A percentile compares a stretch with the other conserved stretches of the same genome.
These are phyloP conservation scores for Fusarium udum DNA, from an alignment of 2,329 filamentous ascomycete species.

Conservation along the genomic window DNA sequence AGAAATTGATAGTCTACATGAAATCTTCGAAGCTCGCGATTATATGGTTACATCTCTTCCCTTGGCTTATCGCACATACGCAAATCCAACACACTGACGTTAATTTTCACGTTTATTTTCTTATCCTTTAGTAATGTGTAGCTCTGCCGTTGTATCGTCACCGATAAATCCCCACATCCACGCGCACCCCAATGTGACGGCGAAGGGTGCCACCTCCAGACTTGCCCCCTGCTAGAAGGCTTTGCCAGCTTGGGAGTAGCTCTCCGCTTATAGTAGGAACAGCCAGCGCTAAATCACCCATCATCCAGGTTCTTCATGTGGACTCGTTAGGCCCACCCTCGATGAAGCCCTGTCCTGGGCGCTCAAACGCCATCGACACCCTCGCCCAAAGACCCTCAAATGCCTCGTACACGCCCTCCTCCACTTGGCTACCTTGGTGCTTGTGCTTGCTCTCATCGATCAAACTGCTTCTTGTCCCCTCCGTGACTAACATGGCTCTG, in stretches of 20 bases:
- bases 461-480: conserved; percentile 37
- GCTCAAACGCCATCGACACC: conserved; percentile 34
- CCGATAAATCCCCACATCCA: conserved; percentile 22
- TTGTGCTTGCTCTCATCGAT: conserved; percentile 25
- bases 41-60: not conserved
- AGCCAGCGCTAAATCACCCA: conserved; percentile 25
- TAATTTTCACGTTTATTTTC: not conserved
- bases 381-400: conserved; percentile 25
- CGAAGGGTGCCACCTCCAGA: conserved; percentile 39
- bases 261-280: conserved; percentile 12
- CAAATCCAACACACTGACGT: not conserved
- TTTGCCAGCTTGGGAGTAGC: conserved; percentile 30
- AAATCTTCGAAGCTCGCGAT: not conserved
- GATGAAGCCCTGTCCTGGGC: conserved; percentile 1
- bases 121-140: not conserved
- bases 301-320: conserved; percentile 31
- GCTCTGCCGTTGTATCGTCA: conserved; percentile 20
- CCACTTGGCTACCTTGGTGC: conserved; percentile 26
- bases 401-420: conserved; percentile 35
- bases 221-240: conserved; percentile 15
- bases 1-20: not conserved
- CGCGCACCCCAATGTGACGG: conserved; percentile 31
- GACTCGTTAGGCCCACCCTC: conserved; percentile 35
- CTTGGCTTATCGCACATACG: not conserved
- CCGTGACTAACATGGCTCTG: conserved; percentile 28